Evolutionary conservation across 768 basidiomycete species (phyloP).

Genomic region (Sporobolomyces pararoseus): DNA sequence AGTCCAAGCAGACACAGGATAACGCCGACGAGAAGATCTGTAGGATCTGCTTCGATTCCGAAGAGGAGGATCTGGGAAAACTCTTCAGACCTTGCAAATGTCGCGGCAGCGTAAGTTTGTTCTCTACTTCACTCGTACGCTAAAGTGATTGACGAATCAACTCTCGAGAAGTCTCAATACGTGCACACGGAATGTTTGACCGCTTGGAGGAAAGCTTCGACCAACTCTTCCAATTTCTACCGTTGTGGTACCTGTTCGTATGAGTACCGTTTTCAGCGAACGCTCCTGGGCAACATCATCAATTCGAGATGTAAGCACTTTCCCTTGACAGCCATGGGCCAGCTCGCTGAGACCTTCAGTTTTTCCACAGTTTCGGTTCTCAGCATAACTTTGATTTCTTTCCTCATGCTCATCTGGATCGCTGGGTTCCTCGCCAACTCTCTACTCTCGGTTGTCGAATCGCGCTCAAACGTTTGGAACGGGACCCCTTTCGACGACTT

Average conservation of each 20-base stretch:
- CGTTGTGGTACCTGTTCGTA: constrained; percentile 1
- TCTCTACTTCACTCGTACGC: not conserved
- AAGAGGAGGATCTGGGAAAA: constrained; percentile 24
- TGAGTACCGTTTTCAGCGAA: constrained; percentile 24
- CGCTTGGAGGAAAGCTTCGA: constrained; percentile 23
- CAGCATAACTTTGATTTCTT: constrained; percentile 1
- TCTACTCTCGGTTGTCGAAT: constrained; percentile 27
- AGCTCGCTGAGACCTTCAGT: too few species aligned
- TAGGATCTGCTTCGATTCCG: constrained; percentile 32
- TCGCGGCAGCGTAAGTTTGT: constrained; percentile 20
- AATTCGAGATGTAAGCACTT: constrained; percentile 10
- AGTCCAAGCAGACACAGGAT: not conserved
- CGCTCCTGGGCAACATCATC: not conserved
- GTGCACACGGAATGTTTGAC: constrained; percentile 28
- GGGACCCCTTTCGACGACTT: constrained; percentile 8
- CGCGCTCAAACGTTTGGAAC: not conserved
- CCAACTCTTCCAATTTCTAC: constrained; percentile 13
- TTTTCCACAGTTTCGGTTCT: constrained; percentile 17
- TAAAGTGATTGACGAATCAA: not conserved
- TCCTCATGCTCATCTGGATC: constrained; percentile 21
- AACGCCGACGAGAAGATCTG: not conserved
- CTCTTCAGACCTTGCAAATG: constrained; percentile 32
- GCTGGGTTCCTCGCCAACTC: constrained; percentile 37
- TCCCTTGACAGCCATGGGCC: too few species aligned
- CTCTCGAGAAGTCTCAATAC: constrained; percentile 2